Evolutionary conservation across 805 yeast species (phyloP).

Genomic region (Hanseniaspora hatyaiensis): DNA sequence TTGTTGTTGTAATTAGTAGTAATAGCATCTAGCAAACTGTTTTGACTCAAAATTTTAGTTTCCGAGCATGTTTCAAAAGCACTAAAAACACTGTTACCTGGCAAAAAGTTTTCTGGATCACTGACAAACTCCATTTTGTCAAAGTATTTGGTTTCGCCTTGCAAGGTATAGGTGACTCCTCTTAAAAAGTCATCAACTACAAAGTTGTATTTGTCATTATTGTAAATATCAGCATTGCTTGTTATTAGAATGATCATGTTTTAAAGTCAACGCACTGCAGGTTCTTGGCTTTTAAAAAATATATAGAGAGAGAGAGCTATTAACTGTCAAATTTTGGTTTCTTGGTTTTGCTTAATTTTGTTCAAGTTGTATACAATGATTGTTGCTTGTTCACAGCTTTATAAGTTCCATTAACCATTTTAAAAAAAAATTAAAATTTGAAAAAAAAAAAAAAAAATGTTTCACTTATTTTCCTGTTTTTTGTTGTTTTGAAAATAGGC

Average conservation of each 20-base stretch:
- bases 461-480: no score
- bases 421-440: no score
- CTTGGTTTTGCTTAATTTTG: no score
- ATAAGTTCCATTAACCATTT: no score
- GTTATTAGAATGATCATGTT: conserved; percentile 8
- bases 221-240: conserved; percentile 4
- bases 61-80: background rate
- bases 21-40: conserved; percentile 42
- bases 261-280: background rate
- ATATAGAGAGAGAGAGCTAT: no score
- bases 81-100: no score
- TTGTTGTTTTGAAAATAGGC: no score
- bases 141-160: background rate
- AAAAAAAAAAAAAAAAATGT: no score
- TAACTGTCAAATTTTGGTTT: no score
- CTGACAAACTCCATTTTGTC: background rate
- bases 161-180: background rate
- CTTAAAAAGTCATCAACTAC: background rate
- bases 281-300: background rate
- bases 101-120: no score
- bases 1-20: conserved; percentile 56
- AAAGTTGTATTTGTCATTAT: background rate
- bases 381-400: no score
- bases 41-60: background rate
- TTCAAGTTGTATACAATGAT: no score